These are phyloP conservation scores for Aspergillus candidus DNA, from an alignment of 2,329 filamentous ascomycete species.

Conservation along the genomic window DNA sequence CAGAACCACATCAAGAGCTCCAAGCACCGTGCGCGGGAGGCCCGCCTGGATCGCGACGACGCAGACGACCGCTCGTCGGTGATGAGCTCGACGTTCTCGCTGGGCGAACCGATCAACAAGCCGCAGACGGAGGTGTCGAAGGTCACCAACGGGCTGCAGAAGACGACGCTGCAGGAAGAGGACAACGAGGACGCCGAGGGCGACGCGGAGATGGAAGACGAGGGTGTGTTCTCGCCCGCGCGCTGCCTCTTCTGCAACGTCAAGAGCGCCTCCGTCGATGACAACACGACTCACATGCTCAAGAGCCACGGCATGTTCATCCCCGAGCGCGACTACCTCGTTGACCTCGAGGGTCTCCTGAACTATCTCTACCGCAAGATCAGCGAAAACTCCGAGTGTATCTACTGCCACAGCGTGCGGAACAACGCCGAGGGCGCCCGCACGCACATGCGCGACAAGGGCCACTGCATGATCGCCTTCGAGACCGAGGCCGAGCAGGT, in stretches of 20 bases:
- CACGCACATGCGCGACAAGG: slow-evolving; percentile 95
- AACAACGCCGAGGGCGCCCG: slow-evolving; percentile 73
- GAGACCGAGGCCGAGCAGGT: slow-evolving; percentile 82
- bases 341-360: slow-evolving; percentile 75
- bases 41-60: slow-evolving; percentile 42
- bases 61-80: slow-evolving; percentile 70
- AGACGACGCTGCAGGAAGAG: slow-evolving; percentile 49
- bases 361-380: slow-evolving; percentile 74
- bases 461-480: slow-evolving; percentile 95
- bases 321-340: slow-evolving; percentile 78
- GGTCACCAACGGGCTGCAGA: slow-evolving; percentile 71
- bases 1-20: slow-evolving; percentile 86
- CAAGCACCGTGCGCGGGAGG: slow-evolving; percentile 72
- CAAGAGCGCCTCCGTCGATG: slow-evolving; percentile 64
- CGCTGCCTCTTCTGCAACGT: slow-evolving; percentile 90
- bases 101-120: slow-evolving; percentile 66
- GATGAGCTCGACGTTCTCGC: slow-evolving; percentile 83
- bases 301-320: slow-evolving; percentile 93
- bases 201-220: slow-evolving; percentile 33
- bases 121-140: slow-evolving; percentile 63
- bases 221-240: slow-evolving; percentile 43
- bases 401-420: slow-evolving; percentile 81
- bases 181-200: slow-evolving; percentile 49
- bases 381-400: slow-evolving; percentile 71
- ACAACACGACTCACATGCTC: slow-evolving; percentile 85